Evolutionary conservation across 352 stramenopile species (phyloP).

Genomic region (Phytophthora melonis): DNA sequence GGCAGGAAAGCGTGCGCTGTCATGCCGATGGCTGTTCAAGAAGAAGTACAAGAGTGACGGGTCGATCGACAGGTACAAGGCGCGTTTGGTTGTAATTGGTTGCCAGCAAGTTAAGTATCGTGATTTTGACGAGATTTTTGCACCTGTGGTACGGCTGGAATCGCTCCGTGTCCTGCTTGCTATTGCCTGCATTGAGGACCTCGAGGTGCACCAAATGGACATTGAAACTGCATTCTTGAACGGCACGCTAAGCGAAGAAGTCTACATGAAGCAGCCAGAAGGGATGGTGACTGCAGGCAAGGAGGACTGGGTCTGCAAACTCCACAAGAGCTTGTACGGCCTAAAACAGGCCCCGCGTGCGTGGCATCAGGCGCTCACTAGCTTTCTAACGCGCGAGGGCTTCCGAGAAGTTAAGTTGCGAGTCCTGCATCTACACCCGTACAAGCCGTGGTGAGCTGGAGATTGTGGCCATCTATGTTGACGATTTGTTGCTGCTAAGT

Average conservation of each 20-base stretch:
- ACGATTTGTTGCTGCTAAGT: no score
- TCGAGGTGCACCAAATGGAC: conserved; percentile 37
- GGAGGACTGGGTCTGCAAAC: conserved; percentile 21
- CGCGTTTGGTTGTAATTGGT: background rate
- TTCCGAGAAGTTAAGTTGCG: no score
- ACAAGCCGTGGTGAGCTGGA: no score
- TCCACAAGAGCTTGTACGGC: conserved; percentile 28
- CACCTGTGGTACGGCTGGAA: conserved; percentile 3
- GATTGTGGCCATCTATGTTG: no score
- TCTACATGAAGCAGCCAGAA: conserved; percentile 33
- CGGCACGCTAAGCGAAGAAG: conserved; percentile 23
- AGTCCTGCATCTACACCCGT: no score
- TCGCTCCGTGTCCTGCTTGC: conserved; percentile 8
- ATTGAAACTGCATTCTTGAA: conserved; percentile 38
- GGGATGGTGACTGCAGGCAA: conserved; percentile 12
- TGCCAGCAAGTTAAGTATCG: background rate
- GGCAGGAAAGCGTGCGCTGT: background rate
- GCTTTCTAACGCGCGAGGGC: no score
- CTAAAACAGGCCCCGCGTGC: no score
- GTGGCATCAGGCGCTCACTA: no score
- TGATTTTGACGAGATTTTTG: conserved; percentile 6
- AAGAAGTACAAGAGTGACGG: conserved; percentile 5
- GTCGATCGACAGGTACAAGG: background rate
- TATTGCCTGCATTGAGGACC: conserved; percentile 15
- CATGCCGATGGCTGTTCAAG: conserved; percentile 7